A percentile compares a stretch with the other conserved stretches of the same genome.
phyloP scores from a whole-genome alignment of 176 grass and related monocot species.

The Pharus latifolius region DNA sequence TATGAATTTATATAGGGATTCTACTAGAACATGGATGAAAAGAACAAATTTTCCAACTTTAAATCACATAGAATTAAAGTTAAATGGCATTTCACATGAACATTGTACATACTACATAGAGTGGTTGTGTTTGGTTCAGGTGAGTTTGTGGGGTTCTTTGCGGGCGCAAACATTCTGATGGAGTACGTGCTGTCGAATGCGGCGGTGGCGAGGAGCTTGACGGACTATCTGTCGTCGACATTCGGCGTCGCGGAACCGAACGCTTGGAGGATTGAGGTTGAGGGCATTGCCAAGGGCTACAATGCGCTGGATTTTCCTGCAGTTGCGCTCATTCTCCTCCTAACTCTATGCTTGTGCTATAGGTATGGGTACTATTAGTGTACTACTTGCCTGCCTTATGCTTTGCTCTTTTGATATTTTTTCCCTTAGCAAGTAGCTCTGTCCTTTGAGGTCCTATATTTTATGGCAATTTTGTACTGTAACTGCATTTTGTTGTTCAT shows the following conservation, averaged over 20 bases:
- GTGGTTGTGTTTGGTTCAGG: no score
- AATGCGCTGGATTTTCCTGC: slow-evolving; percentile 76
- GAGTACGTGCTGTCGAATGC: slow-evolving; percentile 99
- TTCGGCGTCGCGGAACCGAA: slow-evolving; percentile 52
- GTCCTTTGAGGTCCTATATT: slow-evolving; percentile 10
- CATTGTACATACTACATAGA: no score
- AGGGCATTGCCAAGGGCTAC: slow-evolving; percentile 57
- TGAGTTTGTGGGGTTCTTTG: slow-evolving; percentile 91
- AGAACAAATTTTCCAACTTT: no score
- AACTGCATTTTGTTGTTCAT: no score
- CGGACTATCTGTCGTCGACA: slow-evolving; percentile 78
- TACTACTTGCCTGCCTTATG: background rate
- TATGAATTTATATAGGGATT: no score
- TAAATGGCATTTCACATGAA: no score
- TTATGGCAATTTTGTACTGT: slow-evolving; percentile 1
- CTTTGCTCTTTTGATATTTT: background rate
- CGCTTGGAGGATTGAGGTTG: slow-evolving; percentile 65
- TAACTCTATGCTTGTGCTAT: slow-evolving; percentile 73
- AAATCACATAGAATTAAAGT: no score
- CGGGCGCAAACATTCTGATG: slow-evolving; percentile 91
- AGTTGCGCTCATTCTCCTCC: slow-evolving; percentile 57
- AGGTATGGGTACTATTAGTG: slow-evolving; percentile 32
- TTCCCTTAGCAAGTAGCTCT: background rate
- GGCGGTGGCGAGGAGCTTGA: slow-evolving; percentile 92
- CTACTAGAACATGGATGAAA: no score